Evolutionary conservation across 331 rosid species (phyloP), one percentile per base, ranked within the genome.

Genomic region (Acacia pycnantha): DNA sequence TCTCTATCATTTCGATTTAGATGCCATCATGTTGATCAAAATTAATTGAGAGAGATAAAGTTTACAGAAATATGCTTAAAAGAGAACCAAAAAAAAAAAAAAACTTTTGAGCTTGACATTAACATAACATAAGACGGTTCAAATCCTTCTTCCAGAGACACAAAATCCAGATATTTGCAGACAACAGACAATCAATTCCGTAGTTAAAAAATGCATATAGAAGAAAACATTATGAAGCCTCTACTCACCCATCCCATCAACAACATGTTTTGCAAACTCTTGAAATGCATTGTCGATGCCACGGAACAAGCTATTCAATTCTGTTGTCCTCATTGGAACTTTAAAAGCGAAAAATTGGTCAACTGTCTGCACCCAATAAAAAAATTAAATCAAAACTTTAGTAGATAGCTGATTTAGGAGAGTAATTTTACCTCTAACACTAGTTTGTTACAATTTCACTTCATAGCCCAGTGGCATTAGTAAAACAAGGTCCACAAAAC

Each of bases 201-300:
- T 74, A 76, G 72, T 43, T 73, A 73, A 66, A 73, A 35, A 29
- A 76, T 35, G 76, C 37, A 33, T 56, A 53, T 56, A 21, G 40
- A 8, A 74, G 71, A 66, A 81, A 54, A 70, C 77, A 70, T 66
- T 51, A 29, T 53, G 29, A 18, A 67, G 82, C 26, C 69, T 44
- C 68, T 70, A 83, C 98, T 83, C 78, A 96, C 99, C 95, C 85
- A 94, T 83, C 81, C 89, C 89, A 77, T 88, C 90, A 84, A 89
- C 91, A 81, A 89, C 94, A 61, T 61, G 87, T 78, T 90, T 94
- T 40, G 93, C 92, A 87, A 91, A 96, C 50, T 87, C 93, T 84
- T 94, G 99, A 88, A 94, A 93, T 43, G 95, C 98, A 89, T 96
- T 96, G 89, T 96, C 99, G 4, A 96, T 89, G 70, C 99, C 99